Percentiles rank a stretch among this genome's conserved stretches.
Conservation (phyloP, 257 asterid species). For the Anisodus tanguticus region DNA sequence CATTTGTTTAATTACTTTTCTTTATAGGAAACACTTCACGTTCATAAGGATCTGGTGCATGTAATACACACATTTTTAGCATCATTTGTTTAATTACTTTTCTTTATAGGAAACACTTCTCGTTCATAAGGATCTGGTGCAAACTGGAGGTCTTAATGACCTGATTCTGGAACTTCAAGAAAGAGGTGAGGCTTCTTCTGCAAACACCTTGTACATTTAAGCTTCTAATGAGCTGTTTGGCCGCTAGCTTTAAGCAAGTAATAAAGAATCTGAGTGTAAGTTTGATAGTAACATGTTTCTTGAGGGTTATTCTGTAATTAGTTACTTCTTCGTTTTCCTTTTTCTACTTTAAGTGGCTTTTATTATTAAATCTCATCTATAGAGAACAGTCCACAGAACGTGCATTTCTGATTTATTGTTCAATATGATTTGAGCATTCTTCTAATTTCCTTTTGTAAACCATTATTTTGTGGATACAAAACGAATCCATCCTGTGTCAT, state of each 20-base stretch:
- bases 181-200: constrained; percentile 50
- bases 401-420: background rate
- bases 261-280: constrained; percentile 19
- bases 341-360: background rate
- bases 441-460: background rate
- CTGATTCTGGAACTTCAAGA: constrained; percentile 66
- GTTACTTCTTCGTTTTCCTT: background rate
- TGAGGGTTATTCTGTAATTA: constrained; percentile 1
- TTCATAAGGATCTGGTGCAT: constrained; percentile 64
- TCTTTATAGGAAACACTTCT: constrained; percentile 74
- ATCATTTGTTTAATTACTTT: background rate
- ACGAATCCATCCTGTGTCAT: constrained; percentile 23
- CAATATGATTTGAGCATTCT: background rate
- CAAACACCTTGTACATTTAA: background rate
- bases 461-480: background rate
- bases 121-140: constrained; percentile 63
- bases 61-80: background rate
- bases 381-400: background rate
- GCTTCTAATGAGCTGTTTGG: constrained; percentile 8
- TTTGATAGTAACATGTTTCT: background rate
- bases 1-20: constrained; percentile 1
- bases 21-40: constrained; percentile 74
- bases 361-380: background rate
- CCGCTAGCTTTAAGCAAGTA: constrained; percentile 16
- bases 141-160: constrained; percentile 55